Conservation (phyloP, 495 filamentous ascomycete species). For the Penicillium desertorum region DNA sequence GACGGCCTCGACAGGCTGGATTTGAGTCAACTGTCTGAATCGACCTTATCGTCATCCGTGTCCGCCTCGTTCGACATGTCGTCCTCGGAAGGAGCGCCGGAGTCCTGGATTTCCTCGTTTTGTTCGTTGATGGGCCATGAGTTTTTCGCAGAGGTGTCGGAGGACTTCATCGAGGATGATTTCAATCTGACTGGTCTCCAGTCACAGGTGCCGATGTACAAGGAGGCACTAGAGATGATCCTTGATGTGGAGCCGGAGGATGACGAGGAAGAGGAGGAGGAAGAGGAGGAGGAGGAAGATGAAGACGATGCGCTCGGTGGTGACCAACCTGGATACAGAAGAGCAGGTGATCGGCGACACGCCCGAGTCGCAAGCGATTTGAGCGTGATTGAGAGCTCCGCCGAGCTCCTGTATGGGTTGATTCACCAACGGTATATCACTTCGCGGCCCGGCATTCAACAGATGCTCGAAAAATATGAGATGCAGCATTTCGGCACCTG, state of each 20-base stretch:
- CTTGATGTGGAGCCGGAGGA: slow-evolving; percentile 96
- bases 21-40: slow-evolving; percentile 52
- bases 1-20: slow-evolving; percentile 54
- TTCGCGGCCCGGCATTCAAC: slow-evolving; percentile 93
- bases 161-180: slow-evolving; percentile 99
- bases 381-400: slow-evolving; percentile 92
- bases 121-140: slow-evolving; percentile 94
- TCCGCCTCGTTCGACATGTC: slow-evolving; percentile 56
- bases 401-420: slow-evolving; percentile 94
- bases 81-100: slow-evolving; percentile 78
- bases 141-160: slow-evolving; percentile 97
- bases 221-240: slow-evolving; percentile 97
- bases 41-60: slow-evolving; percentile 48
- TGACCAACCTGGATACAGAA: slow-evolving; percentile 60
- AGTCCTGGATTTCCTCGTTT: slow-evolving; percentile 97
- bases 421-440: slow-evolving; percentile 99
- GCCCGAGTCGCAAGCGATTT: slow-evolving; percentile 86
- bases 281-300: slow-evolving; percentile 75
- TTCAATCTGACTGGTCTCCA: slow-evolving; percentile 97
- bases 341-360: slow-evolving; percentile 69
- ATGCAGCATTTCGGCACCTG: slow-evolving; percentile 92
- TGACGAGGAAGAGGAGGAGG: slow-evolving; percentile 75
- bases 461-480: slow-evolving; percentile 99
- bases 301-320: slow-evolving; percentile 73
- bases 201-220: slow-evolving; percentile 97